Evolutionary conservation across 208 protist species (phyloP).

Genomic region (Leishmania aethiopica): DNA sequence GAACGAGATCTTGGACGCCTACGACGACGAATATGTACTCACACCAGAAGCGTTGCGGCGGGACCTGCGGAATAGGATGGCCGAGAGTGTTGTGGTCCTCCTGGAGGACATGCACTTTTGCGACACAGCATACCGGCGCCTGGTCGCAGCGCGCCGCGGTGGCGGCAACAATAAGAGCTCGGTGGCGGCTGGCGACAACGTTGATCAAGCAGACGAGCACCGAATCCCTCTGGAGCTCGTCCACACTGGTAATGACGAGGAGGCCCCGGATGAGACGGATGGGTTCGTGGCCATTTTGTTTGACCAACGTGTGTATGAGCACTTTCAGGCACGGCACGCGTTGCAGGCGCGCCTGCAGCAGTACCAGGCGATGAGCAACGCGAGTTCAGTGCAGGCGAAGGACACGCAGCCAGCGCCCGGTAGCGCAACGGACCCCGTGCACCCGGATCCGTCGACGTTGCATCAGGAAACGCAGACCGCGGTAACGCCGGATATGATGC

Average conservation of each 20-base stretch:
- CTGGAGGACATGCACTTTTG: slow-evolving; percentile 91
- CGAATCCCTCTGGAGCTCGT: slow-evolving; percentile 25
- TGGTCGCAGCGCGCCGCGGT: slow-evolving; percentile 34
- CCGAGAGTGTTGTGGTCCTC: slow-evolving; percentile 51
- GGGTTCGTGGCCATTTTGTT: slow-evolving; percentile 78
- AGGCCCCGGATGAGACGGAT: slow-evolving; percentile 83
- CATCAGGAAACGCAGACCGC: not conserved
- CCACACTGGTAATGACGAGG: slow-evolving; percentile 34
- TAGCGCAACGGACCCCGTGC: not conserved
- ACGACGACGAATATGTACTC: slow-evolving; percentile 78
- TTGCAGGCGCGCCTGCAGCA: slow-evolving; percentile 30
- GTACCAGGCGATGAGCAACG: not conserved
- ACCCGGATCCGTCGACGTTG: not conserved
- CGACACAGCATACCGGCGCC: slow-evolving; percentile 67
- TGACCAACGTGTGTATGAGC: slow-evolving; percentile 78
- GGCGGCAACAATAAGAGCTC: not conserved
- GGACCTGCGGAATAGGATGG: slow-evolving; percentile 50
- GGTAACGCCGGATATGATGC: not conserved
- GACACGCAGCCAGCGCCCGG: not conserved
- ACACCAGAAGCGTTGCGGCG: slow-evolving; percentile 34
- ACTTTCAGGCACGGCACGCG: slow-evolving; percentile 50
- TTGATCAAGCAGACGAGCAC: not conserved
- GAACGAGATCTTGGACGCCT: slow-evolving; percentile 81
- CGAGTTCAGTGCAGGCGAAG: not conserved
- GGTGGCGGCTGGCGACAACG: not conserved